Evolutionary conservation across 345 rosid species (phyloP).

Genomic region (Gossypium longicalyx): DNA sequence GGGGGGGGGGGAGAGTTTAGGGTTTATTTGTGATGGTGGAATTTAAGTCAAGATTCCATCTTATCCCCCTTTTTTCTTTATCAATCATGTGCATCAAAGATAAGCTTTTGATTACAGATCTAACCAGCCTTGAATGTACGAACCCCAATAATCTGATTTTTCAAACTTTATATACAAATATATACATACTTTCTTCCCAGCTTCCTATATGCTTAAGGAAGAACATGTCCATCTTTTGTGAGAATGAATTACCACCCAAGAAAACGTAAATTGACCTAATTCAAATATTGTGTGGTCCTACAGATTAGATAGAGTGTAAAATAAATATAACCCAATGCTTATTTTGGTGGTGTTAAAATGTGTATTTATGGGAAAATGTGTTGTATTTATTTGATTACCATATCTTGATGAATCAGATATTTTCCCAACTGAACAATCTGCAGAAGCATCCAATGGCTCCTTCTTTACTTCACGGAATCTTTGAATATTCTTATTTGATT

Average conservation of each 20-base stretch:
- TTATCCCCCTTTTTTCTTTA: slow-evolving; percentile 19
- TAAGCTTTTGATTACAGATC: slow-evolving; percentile 17
- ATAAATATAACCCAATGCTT: too few species aligned
- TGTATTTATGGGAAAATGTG: too few species aligned
- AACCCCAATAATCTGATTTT: background rate
- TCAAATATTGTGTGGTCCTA: slow-evolving; percentile 8
- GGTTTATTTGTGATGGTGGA: background rate
- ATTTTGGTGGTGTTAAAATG: too few species aligned
- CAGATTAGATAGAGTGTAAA: background rate
- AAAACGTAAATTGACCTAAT: background rate
- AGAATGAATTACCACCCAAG: background rate
- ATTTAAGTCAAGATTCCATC: slow-evolving; percentile 40
- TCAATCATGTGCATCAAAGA: slow-evolving; percentile 14
- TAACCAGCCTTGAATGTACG: slow-evolving; percentile 15
- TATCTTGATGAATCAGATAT: background rate
- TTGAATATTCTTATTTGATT: too few species aligned
- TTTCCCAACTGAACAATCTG: background rate
- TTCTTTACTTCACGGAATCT: background rate
- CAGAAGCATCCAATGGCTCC: background rate
- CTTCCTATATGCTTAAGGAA: slow-evolving; percentile 21
- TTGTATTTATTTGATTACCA: background rate
- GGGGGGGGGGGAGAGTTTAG: background rate
- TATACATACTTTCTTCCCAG: background rate
- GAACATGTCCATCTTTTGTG: slow-evolving; percentile 15
- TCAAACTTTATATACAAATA: too few species aligned